A percentile compares a stretch with the other conserved stretches of the same genome.
These are phyloP conservation scores for Hebeloma cylindrosporum DNA, from an alignment of 768 basidiomycete species.

Conservation along the genomic window DNA sequence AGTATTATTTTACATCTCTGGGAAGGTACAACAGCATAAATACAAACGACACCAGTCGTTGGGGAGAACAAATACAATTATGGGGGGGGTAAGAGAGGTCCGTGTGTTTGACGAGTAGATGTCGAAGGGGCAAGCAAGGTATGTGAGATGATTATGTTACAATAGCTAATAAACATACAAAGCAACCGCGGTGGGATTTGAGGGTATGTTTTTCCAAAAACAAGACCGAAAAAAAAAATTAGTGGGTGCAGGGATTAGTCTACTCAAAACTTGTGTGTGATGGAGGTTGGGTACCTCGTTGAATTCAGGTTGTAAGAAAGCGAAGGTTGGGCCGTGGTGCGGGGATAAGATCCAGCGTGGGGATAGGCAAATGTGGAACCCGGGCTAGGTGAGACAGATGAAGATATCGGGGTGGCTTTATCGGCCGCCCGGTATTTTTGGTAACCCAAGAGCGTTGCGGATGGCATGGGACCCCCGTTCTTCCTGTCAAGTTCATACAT, in stretches of 20 bases:
- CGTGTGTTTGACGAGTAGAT: conserved; percentile 18
- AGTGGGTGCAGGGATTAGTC: conserved; percentile 11
- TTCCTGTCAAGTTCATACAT: conserved; percentile 69
- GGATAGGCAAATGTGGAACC: conserved; percentile 18
- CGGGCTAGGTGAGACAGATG: conserved; percentile 24
- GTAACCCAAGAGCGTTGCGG: conserved; percentile 59
- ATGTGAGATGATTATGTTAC: conserved; percentile 21
- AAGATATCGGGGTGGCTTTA: conserved; percentile 22
- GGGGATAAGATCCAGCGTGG: conserved; percentile 26
- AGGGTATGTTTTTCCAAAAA: conserved; percentile 27
- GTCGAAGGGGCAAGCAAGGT: conserved; percentile 11
- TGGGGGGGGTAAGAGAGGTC: conserved; percentile 18
- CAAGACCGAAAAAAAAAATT: conserved; percentile 15
- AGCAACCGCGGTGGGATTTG: conserved; percentile 15
- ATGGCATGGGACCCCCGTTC: conserved; percentile 49
- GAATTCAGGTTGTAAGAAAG: conserved; percentile 45
- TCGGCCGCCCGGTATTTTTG: conserved; percentile 35
- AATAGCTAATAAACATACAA: conserved; percentile 31
- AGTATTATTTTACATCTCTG: conserved; percentile 23
- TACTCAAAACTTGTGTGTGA: conserved; percentile 22
- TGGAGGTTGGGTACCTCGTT: conserved; percentile 29
- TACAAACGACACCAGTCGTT: conserved; percentile 26
- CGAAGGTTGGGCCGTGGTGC: conserved; percentile 37
- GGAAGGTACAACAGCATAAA: conserved; percentile 21
- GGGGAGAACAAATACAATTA: conserved; percentile 18